Conservation (phyloP, 352 stramenopile species). For the Blastocystis sp. region DNA sequence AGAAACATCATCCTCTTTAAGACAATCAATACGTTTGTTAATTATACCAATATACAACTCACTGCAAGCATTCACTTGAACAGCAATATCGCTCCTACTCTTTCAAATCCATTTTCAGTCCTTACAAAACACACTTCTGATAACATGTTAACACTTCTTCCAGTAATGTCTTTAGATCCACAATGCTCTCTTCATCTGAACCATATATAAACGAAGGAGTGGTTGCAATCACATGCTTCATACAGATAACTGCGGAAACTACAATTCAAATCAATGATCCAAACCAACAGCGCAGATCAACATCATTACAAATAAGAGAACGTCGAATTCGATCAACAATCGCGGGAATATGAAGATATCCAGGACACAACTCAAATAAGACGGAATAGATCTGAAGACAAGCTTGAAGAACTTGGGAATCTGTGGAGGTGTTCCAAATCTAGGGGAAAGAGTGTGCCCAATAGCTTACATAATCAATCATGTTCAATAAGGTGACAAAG, state of each 20-base stretch:
- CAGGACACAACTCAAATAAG: slow-evolving; percentile 48
- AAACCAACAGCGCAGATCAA: background rate
- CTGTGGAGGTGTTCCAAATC: slow-evolving; percentile 57
- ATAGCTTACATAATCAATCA: slow-evolving; percentile 45
- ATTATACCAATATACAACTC: slow-evolving; percentile 38
- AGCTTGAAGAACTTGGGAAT: slow-evolving; percentile 44
- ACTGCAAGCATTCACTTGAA: slow-evolving; percentile 53
- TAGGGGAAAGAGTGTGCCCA: background rate
- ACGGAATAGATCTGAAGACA: slow-evolving; percentile 57
- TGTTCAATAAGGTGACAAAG: slow-evolving; percentile 58
- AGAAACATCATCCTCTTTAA: background rate
- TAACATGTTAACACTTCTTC: slow-evolving; percentile 52
- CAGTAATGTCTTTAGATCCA: slow-evolving; percentile 30
- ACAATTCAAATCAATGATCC: background rate
- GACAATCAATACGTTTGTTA: slow-evolving; percentile 14
- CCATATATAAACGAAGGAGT: slow-evolving; percentile 37
- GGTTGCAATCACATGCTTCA: slow-evolving; percentile 42
- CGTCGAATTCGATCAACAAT: slow-evolving; percentile 36
- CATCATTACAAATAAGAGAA: slow-evolving; percentile 34
- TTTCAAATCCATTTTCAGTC: background rate
- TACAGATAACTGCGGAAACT: slow-evolving; percentile 45
- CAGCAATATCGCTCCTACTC: slow-evolving; percentile 17
- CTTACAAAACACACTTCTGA: slow-evolving; percentile 48
- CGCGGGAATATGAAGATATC: slow-evolving; percentile 52
- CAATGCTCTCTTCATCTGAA: background rate